Conservation (phyloP, 352 stramenopile species). For the Phytopythium oedochilum region DNA sequence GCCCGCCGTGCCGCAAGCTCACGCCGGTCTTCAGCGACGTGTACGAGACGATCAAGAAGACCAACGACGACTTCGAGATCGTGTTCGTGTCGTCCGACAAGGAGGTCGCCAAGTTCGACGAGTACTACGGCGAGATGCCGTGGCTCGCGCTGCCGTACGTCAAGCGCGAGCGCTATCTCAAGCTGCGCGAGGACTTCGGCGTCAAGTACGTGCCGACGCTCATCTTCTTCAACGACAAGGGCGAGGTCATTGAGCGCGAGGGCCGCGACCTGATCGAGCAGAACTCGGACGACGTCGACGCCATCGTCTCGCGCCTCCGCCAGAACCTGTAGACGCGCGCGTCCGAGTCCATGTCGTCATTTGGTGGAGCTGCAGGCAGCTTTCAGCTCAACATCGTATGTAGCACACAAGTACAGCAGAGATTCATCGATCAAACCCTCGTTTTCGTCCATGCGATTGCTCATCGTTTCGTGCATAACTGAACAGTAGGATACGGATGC, state of each 20-base stretch:
- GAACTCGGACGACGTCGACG: slow-evolving; percentile 68
- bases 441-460: no score
- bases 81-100: slow-evolving; percentile 95
- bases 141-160: slow-evolving; percentile 92
- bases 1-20: slow-evolving; percentile 91
- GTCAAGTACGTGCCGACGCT: slow-evolving; percentile 88
- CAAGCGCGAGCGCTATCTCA: slow-evolving; percentile 72
- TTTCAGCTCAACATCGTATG: no score
- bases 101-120: slow-evolving; percentile 81
- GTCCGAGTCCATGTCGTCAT: neutral
- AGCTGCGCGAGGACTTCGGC: slow-evolving; percentile 79
- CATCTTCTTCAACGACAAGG: slow-evolving; percentile 89
- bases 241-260: slow-evolving; percentile 76
- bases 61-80: slow-evolving; percentile 86
- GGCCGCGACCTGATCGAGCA: slow-evolving; percentile 67
- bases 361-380: neutral
- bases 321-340: slow-evolving; percentile 21
- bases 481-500: no score
- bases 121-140: slow-evolving; percentile 93
- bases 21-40: slow-evolving; percentile 88
- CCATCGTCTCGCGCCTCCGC: slow-evolving; percentile 58
- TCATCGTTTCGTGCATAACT: no score
- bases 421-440: no score
- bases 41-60: slow-evolving; percentile 70
- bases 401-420: no score